These are phyloP conservation scores for Plasmodium knowlesi DNA, from an alignment of 169 alveolate species.

Conservation along the genomic window DNA sequence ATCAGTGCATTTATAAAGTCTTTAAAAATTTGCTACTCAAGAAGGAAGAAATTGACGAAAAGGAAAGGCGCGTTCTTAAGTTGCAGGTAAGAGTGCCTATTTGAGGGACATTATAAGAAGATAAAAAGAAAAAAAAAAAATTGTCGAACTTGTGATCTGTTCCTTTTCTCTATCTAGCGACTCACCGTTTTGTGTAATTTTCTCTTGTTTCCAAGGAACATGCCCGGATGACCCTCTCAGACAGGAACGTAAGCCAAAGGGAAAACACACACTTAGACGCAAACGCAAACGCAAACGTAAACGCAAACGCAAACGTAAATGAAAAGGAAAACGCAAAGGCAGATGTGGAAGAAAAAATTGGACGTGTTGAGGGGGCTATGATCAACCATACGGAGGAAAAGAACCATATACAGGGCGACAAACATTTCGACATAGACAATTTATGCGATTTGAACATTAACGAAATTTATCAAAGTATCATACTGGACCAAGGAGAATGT, in stretches of 20 bases:
- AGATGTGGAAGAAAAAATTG: not conserved
- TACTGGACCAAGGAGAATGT: conserved; percentile 1
- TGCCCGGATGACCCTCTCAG: conserved; percentile 47
- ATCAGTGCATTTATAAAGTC: conserved; percentile 71
- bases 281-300: not conserved
- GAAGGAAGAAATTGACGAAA: conserved; percentile 68
- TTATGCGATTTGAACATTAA: conserved; percentile 10
- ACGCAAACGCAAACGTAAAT: not conserved
- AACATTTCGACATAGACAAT: conserved; percentile 13
- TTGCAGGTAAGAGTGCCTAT: conserved; percentile 19
- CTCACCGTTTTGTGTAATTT: not conserved
- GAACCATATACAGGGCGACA: not conserved
- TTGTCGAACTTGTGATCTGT: not conserved
- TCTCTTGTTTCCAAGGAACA: conserved; percentile 28
- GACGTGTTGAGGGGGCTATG: not conserved
- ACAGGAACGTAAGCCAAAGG: conserved; percentile 3
- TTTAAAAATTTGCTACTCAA: conserved; percentile 46
- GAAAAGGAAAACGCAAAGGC: not conserved
- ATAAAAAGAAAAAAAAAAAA: not conserved
- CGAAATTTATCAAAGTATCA: conserved; percentile 30
- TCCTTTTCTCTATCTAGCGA: not conserved
- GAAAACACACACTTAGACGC: not conserved
- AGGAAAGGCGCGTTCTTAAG: conserved; percentile 36
- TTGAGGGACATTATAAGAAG: not conserved
- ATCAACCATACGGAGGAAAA: not conserved